These are phyloP conservation scores for Sporothrix variecibatus DNA, from an alignment of 2,329 filamentous ascomycete species.

Conservation along the genomic window DNA sequence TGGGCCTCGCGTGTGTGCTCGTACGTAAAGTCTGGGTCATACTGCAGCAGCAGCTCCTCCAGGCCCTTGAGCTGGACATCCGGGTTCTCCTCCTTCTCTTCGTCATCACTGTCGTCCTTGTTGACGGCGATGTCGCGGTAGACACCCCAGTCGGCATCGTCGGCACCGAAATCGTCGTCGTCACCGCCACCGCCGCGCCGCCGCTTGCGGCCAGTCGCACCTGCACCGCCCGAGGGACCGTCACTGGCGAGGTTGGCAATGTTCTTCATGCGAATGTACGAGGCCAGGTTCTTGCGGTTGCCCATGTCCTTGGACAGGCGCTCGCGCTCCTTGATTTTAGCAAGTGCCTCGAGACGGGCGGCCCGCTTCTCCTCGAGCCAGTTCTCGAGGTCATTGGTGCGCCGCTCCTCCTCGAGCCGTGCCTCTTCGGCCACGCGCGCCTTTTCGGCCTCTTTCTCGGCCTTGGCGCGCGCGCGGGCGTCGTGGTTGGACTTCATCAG, in stretches of 20 bases:
- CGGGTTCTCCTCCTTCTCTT: constrained; percentile 90
- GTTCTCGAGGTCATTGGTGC: constrained; percentile 78
- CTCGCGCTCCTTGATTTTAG: constrained; percentile 91
- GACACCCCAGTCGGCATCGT: constrained; percentile 97
- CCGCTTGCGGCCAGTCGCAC: constrained; percentile 38
- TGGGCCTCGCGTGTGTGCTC: constrained; percentile 90
- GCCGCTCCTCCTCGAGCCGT: constrained; percentile 77
- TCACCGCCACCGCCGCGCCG: constrained; percentile 68
- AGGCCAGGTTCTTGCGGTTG: constrained; percentile 94
- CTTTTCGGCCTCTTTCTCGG: constrained; percentile 92
- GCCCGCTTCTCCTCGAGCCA: constrained; percentile 85
- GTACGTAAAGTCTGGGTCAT: constrained; percentile 88
- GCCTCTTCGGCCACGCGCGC: constrained; percentile 81
- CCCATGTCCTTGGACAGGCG: constrained; percentile 90
- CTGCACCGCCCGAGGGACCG: constrained; percentile 55
- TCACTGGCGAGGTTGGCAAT: constrained; percentile 95
- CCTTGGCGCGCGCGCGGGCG: constrained; percentile 88
- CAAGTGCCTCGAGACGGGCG: constrained; percentile 68
- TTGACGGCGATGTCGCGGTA: constrained; percentile 83
- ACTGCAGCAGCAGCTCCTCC: constrained; percentile 80
- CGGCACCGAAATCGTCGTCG: constrained; percentile 94
- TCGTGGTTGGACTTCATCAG: constrained; percentile 95
- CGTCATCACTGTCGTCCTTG: constrained; percentile 74
- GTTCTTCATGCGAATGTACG: constrained; percentile 97
- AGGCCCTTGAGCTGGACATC: constrained; percentile 70